Evolutionary conservation across 306 rosid species (phyloP).

Genomic region (Prunus salicina): DNA sequence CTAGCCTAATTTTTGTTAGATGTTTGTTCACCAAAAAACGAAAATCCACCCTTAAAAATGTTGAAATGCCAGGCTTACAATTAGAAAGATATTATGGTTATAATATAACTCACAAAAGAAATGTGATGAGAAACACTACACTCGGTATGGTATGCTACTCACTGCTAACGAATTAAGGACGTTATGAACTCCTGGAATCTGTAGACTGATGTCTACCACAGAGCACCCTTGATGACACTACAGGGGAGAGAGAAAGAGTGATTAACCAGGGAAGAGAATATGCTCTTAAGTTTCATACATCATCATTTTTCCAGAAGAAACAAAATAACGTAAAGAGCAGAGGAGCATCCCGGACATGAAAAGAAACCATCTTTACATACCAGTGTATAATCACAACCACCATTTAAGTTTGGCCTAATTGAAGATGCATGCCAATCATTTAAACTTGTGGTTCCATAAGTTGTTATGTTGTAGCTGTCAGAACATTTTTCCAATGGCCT

Average conservation of each 20-base stretch:
- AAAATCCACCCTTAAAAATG: not conserved
- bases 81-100: too few species aligned
- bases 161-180: constrained; percentile 37
- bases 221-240: constrained; percentile 25
- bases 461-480: constrained; percentile 14
- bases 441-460: constrained; percentile 24
- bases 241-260: not conserved
- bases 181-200: constrained; percentile 32
- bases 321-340: not conserved
- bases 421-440: constrained; percentile 40
- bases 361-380: constrained; percentile 9
- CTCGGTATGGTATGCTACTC: not conserved
- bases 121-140: not conserved
- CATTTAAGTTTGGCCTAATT: constrained; percentile 21
- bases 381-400: constrained; percentile 30
- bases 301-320: not conserved
- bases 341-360: not conserved
- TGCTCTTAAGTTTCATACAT: not conserved
- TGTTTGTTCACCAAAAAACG: not conserved
- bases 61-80: not conserved
- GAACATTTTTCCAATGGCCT: constrained; percentile 17
- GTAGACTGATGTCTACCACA: constrained; percentile 29
- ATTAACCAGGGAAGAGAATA: not conserved
- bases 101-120: not conserved
- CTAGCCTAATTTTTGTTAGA: not conserved